Percentiles rank a stretch among this genome's conserved stretches.
phyloP scores from a whole-genome alignment of 139 green algal genomes.

The Deuterostichococcus epilithicus region DNA sequence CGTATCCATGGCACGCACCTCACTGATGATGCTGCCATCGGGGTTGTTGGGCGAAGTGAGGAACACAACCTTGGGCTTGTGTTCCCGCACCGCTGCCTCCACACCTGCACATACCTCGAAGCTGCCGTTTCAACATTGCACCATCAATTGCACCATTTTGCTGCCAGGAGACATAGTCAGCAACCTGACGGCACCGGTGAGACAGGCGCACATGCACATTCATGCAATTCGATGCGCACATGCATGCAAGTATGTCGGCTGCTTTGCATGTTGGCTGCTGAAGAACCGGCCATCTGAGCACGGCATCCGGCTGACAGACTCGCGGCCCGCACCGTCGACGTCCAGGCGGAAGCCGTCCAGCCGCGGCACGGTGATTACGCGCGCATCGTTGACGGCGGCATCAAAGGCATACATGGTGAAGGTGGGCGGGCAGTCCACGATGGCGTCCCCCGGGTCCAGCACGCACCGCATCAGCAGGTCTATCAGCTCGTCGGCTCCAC shows the following conservation, averaged over 20 bases:
- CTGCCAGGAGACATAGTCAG: too few relatives aligned
- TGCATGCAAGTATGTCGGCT: too few relatives aligned
- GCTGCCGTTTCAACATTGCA: background rate
- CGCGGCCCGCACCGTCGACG: slow-evolving; percentile 75
- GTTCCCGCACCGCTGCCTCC: slow-evolving; percentile 65
- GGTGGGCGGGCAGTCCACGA: slow-evolving; percentile 91
- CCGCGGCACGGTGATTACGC: slow-evolving; percentile 80
- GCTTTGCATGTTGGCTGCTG: too few relatives aligned
- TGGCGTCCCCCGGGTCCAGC: slow-evolving; percentile 89
- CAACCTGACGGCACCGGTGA: too few relatives aligned
- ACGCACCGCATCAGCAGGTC: slow-evolving; percentile 92
- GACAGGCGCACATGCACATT: too few relatives aligned
- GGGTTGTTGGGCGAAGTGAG: slow-evolving; percentile 99
- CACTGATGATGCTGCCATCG: slow-evolving; percentile 82
- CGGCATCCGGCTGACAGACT: too few relatives aligned
- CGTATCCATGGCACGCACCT: background rate
- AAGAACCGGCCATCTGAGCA: too few relatives aligned
- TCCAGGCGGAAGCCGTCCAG: slow-evolving; percentile 83
- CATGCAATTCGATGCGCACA: too few relatives aligned
- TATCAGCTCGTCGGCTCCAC: slow-evolving; percentile 92
- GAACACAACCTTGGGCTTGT: slow-evolving; percentile 96
- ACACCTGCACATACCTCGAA: slow-evolving; percentile 26
- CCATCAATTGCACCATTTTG: too few relatives aligned
- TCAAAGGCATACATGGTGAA: slow-evolving; percentile 99
- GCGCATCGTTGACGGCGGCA: slow-evolving; percentile 86